A percentile compares a stretch with the other conserved stretches of the same genome.
phyloP scores from a whole-genome alignment of 352 stramenopile species.

The Heterotrichella gracilis region DNA sequence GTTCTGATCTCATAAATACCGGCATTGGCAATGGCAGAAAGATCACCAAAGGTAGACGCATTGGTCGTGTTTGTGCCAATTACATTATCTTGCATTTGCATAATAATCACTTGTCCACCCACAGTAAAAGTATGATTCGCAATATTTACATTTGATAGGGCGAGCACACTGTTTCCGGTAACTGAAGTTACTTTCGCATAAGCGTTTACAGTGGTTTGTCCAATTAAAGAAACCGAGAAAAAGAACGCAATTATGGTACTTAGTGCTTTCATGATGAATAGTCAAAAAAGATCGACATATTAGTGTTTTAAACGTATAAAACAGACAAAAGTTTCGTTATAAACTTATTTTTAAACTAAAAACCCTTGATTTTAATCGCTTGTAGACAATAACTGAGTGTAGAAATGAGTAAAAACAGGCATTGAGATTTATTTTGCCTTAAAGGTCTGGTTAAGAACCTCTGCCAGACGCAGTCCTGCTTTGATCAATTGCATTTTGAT shows the following conservation, averaged over 20 bases:
- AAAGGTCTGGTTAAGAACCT: not conserved
- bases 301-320: too few relatives aligned
- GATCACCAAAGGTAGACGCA: not conserved
- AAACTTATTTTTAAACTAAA: too few relatives aligned
- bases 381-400: too few relatives aligned
- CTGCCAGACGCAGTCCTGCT: not conserved
- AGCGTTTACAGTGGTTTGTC: too few relatives aligned
- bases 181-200: not conserved
- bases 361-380: too few relatives aligned
- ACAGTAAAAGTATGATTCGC: not conserved
- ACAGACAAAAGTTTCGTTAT: too few relatives aligned
- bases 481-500: constrained; percentile 10
- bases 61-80: not conserved
- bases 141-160: not conserved
- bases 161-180: not conserved
- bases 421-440: too few relatives aligned
- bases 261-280: too few relatives aligned
- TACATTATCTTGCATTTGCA: constrained; percentile 6
- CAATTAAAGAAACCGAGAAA: too few relatives aligned
- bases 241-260: too few relatives aligned
- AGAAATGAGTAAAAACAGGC: too few relatives aligned
- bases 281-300: too few relatives aligned
- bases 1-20: not conserved
- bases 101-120: not conserved
- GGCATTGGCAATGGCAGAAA: not conserved